Percentiles rank a stretch among this genome's conserved stretches.
Conservation (phyloP, 2,329 filamentous ascomycete species). For the Aspergillus fructus region DNA sequence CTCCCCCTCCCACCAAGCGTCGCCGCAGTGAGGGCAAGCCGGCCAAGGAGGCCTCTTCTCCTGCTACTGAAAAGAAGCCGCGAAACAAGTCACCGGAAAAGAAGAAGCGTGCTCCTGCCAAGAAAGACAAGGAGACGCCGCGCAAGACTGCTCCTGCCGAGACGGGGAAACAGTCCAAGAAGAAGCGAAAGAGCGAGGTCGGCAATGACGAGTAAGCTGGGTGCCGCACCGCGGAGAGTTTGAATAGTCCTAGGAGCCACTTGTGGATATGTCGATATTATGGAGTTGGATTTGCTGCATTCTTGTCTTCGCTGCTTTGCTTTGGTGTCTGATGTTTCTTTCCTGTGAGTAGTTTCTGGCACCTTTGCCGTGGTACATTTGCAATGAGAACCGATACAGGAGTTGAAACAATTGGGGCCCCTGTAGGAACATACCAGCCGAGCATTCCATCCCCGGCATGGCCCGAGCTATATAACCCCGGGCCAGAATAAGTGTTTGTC, state of each 20-base stretch:
- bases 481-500: background rate
- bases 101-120: slow-evolving; percentile 29
- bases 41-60: slow-evolving; percentile 30
- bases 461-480: background rate
- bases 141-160: slow-evolving; percentile 33
- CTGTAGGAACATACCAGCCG: background rate
- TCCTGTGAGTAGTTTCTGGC: background rate
- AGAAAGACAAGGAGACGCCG: slow-evolving; percentile 30
- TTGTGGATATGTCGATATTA: slow-evolving; percentile 4
- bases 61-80: slow-evolving; percentile 21
- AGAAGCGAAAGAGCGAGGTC: slow-evolving; percentile 50
- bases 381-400: background rate
- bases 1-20: slow-evolving; percentile 45
- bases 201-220: slow-evolving; percentile 22
- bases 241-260: background rate
- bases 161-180: slow-evolving; percentile 36
- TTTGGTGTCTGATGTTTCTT: background rate
- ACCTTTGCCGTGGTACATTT: background rate
- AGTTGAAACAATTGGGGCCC: background rate
- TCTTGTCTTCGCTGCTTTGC: background rate
- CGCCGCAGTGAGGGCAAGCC: slow-evolving; percentile 42
- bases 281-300: slow-evolving; percentile 3
- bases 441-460: background rate
- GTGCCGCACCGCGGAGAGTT: background rate
- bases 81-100: slow-evolving; percentile 29